Conservation (phyloP, 2,329 filamentous ascomycete genomes). For the Colletotrichum magnum region DNA sequence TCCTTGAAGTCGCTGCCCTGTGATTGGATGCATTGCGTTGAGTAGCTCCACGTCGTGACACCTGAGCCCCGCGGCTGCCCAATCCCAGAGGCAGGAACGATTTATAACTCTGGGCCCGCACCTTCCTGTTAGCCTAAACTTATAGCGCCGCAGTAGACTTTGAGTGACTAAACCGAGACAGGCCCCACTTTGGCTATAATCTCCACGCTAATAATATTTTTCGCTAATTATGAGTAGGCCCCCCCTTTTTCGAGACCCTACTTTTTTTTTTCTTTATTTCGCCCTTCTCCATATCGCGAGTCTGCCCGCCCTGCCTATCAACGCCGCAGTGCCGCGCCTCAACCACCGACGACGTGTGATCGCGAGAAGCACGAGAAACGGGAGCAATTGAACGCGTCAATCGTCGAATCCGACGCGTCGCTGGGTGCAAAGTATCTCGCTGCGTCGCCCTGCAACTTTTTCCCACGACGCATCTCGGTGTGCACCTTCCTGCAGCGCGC, state of each 20-base stretch:
- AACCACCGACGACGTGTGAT: too few species aligned
- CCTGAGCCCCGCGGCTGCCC: background rate
- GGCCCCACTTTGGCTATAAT: slow-evolving; percentile 18
- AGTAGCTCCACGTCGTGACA: background rate
- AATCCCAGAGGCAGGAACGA: background rate
- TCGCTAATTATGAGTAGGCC: slow-evolving; percentile 19
- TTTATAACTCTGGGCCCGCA: slow-evolving; percentile 1
- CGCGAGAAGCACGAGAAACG: background rate
- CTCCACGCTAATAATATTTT: slow-evolving; percentile 18
- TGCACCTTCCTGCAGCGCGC: background rate
- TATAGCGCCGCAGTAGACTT: slow-evolving; percentile 5
- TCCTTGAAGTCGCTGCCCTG: background rate
- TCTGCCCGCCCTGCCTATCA: too few species aligned
- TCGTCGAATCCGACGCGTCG: slow-evolving; percentile 9
- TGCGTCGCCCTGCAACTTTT: background rate
- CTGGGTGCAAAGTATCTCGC: background rate
- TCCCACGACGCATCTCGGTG: background rate
- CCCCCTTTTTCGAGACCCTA: background rate
- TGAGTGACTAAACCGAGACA: background rate
- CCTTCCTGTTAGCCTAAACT: background rate
- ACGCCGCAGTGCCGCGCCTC: too few species aligned
- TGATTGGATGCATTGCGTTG: slow-evolving; percentile 8
- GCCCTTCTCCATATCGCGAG: background rate
- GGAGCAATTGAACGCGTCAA: slow-evolving; percentile 6
- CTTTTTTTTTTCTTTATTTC: background rate